Conservation (phyloP, 345 rosid genomes). For the Heritiera littoralis region DNA sequence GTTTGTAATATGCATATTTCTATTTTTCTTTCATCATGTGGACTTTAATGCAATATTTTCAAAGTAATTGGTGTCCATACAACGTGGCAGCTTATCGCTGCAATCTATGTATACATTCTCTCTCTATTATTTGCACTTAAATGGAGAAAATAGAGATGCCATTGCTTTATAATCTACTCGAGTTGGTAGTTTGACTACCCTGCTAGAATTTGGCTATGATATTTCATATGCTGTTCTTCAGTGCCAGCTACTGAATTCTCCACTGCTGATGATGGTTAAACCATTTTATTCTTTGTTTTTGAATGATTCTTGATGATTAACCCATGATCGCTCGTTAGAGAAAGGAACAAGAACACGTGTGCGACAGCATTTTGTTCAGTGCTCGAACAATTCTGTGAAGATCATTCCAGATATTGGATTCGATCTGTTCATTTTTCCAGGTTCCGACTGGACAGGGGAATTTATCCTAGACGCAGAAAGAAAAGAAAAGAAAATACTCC, state of each 20-base stretch:
- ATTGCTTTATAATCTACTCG: not conserved
- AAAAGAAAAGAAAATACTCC: not conserved
- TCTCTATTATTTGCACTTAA: not conserved
- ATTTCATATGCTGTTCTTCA: not conserved
- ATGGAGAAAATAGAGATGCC: not conserved
- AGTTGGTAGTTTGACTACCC: not conserved
- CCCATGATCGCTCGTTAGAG: not conserved
- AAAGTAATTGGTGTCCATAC: not conserved
- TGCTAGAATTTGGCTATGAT: not conserved
- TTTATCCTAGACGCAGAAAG: not conserved
- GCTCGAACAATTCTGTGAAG: not conserved
- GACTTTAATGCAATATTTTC: not conserved
- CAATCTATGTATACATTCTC: not conserved
- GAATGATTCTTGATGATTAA: constrained; percentile 1
- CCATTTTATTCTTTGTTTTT: not conserved
- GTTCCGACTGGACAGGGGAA: not conserved
- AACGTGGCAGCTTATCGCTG: not conserved
- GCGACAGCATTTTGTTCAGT: not conserved
- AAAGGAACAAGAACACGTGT: not conserved
- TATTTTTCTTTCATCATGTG: not conserved
- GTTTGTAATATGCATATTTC: not conserved
- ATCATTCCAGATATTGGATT: not conserved
- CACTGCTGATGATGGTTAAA: not conserved
- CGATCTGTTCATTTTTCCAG: not conserved
- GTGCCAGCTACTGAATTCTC: not conserved